Conservation (phyloP, 306 rosid genomes). For the Canavalia gladiata region DNA sequence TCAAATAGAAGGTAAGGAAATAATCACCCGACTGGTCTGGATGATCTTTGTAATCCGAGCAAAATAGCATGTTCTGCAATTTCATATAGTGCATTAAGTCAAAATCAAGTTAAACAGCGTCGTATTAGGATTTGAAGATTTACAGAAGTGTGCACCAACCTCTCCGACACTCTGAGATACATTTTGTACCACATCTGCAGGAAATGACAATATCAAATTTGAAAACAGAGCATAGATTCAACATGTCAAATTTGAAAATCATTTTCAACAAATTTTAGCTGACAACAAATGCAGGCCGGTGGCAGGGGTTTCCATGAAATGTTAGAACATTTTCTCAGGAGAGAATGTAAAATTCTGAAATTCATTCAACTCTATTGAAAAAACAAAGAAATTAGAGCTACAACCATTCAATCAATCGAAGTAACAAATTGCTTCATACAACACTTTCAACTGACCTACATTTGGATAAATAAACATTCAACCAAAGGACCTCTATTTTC, state of each 20-base stretch:
- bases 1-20: slow-evolving; percentile 36
- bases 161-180: slow-evolving; percentile 63
- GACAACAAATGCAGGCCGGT: not conserved
- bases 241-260: slow-evolving; percentile 30
- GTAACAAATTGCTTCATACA: not conserved
- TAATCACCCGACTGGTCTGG: slow-evolving; percentile 72
- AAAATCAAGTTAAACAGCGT: slow-evolving; percentile 36
- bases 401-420: slow-evolving; percentile 5
- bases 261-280: slow-evolving; percentile 18
- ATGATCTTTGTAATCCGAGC: slow-evolving; percentile 70
- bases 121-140: slow-evolving; percentile 33
- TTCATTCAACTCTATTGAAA: not conserved
- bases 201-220: slow-evolving; percentile 15
- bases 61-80: slow-evolving; percentile 72
- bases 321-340: slow-evolving; percentile 14
- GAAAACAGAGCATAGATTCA: slow-evolving; percentile 32
- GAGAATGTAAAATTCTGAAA: slow-evolving; percentile 11
- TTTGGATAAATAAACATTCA: slow-evolving; percentile 3
- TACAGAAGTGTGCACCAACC: slow-evolving; percentile 58
- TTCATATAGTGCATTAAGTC: slow-evolving; percentile 42
- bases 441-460: slow-evolving; percentile 2
- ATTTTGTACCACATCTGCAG: slow-evolving; percentile 67
- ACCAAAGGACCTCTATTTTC: slow-evolving; percentile 15
- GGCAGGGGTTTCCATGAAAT: slow-evolving; percentile 19
- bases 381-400: not conserved